Evolutionary conservation across 805 yeast genomes (phyloP).

Genomic region (Saccharomycopsis selenospora): DNA sequence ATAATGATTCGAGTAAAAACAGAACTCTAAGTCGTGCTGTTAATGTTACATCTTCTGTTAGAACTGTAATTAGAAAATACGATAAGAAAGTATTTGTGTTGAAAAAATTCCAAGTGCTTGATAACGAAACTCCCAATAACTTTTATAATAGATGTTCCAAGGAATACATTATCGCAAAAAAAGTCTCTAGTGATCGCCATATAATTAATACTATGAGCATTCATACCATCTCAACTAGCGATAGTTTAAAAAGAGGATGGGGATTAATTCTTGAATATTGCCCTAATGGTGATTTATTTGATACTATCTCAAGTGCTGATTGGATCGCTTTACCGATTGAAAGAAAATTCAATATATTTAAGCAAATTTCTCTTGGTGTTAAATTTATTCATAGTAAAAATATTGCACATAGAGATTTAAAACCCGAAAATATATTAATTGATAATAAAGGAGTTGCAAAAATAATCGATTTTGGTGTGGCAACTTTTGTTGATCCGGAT

Average conservation of each 20-base stretch:
- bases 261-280: slow-evolving; percentile 37
- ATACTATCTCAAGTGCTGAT: slow-evolving; percentile 38
- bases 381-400: slow-evolving; percentile 50
- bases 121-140: slow-evolving; percentile 53
- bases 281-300: background rate
- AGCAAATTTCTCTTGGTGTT: background rate
- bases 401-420: slow-evolving; percentile 87
- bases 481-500: slow-evolving; percentile 55
- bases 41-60: slow-evolving; percentile 47
- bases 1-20: slow-evolving; percentile 29
- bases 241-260: slow-evolving; percentile 57
- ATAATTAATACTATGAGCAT: slow-evolving; percentile 48
- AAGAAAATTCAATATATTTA: background rate
- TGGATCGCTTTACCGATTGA: slow-evolving; percentile 41
- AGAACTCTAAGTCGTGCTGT: slow-evolving; percentile 64
- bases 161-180: slow-evolving; percentile 55
- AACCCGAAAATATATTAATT: slow-evolving; percentile 86
- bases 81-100: slow-evolving; percentile 46
- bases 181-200: slow-evolving; percentile 48
- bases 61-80: slow-evolving; percentile 35
- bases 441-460: slow-evolving; percentile 52
- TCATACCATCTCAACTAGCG: slow-evolving; percentile 48
- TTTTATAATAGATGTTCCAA: slow-evolving; percentile 57
- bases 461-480: slow-evolving; percentile 92
- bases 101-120: slow-evolving; percentile 52